A percentile compares a stretch with the other conserved stretches of the same genome.
Evolutionary conservation across 441 rosid species (phyloP).

Genomic region (Gossypium lobatum): DNA sequence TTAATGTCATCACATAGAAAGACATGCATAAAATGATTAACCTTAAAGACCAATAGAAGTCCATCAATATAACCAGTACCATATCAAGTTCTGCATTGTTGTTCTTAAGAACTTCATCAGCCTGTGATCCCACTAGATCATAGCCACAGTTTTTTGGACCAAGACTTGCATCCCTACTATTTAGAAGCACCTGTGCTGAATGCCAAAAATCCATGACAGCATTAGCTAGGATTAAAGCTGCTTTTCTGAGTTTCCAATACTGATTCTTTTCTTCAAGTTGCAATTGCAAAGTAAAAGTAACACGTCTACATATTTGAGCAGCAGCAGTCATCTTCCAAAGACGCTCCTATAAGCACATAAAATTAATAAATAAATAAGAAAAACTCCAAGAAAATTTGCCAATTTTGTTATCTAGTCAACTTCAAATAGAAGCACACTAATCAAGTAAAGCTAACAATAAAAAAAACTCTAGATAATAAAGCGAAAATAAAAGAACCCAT

Average conservation of each 20-base stretch:
- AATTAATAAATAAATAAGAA: background rate
- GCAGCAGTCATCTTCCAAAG: conserved; percentile 99
- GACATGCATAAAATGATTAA: conserved; percentile 3
- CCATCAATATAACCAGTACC: conserved; percentile 33
- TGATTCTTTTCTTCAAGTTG: conserved; percentile 55
- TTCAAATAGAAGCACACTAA: background rate
- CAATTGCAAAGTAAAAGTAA: conserved; percentile 53
- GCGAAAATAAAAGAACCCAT: background rate
- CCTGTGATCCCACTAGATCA: conserved; percentile 32
- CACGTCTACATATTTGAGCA: conserved; percentile 69
- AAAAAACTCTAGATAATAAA: conserved; percentile 12
- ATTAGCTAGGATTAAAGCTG: conserved; percentile 63
- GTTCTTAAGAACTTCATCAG: conserved; percentile 36
- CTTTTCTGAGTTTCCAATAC: conserved; percentile 44
- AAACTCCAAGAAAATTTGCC: background rate
- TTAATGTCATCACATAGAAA: conserved; percentile 3
- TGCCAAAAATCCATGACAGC: conserved; percentile 92
- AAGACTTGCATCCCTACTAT: conserved; percentile 22
- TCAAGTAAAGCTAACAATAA: conserved; percentile 9
- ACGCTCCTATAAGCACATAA: conserved; percentile 62
- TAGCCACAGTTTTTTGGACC: conserved; percentile 27
- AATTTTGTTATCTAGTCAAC: background rate
- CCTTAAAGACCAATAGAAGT: conserved; percentile 14
- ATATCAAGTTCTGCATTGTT: conserved; percentile 36
- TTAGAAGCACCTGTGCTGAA: conserved; percentile 48